These are phyloP conservation scores for Asterionellopsis glacialis DNA, from an alignment of 108 stramenopile species.

Conservation along the genomic window DNA sequence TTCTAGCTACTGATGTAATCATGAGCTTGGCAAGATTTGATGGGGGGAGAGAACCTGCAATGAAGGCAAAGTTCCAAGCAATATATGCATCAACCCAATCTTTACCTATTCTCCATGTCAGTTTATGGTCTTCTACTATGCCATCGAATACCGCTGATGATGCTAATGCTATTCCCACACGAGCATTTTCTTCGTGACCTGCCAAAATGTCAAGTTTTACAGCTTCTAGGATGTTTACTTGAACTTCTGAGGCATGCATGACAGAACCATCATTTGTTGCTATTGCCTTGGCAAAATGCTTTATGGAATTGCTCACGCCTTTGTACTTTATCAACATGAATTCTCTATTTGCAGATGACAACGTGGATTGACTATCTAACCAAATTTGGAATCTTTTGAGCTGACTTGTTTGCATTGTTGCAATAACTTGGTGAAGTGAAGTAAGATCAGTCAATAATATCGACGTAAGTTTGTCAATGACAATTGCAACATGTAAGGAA, in stretches of 20 bases:
- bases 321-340: background rate
- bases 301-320: background rate
- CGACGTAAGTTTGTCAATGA: too few relatives aligned
- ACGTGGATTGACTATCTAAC: background rate
- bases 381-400: background rate
- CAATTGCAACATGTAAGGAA: background rate
- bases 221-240: background rate
- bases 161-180: background rate
- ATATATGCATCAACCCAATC: background rate
- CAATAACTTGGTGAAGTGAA: too few relatives aligned
- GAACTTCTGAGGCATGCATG: background rate
- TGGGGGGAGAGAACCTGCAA: background rate
- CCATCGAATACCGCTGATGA: background rate
- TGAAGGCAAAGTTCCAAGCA: background rate
- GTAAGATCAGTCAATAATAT: too few relatives aligned
- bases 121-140: background rate
- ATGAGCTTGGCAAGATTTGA: background rate
- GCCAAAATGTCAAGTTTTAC: background rate
- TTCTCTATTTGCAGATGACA: background rate
- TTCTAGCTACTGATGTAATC: background rate
- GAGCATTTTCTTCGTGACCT: background rate
- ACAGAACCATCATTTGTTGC: background rate
- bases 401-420: background rate
- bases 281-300: background rate
- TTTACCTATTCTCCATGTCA: background rate